Base-by-base conservation (phyloP, 176 grass and related monocot species). In the Neostapfia colusana region DNA sequence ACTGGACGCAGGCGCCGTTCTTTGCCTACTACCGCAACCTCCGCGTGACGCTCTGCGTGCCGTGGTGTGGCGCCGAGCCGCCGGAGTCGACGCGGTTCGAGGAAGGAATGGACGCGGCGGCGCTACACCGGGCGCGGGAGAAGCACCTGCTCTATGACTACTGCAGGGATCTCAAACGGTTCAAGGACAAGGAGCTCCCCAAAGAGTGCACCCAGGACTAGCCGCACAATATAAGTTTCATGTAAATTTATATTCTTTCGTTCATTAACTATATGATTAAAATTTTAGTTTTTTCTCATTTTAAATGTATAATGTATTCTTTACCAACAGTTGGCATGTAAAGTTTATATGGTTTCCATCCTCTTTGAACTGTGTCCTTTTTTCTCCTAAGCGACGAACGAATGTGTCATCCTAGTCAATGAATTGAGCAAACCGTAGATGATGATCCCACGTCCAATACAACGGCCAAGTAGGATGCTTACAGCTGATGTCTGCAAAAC, bases 1-100 rank as follows among this genome's bases (percentile, higher is more conserved):
- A 97, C 76, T 97, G 84, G 85, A 48, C 37, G 11, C 45, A 2
- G 8, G 65, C 79, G 38, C 85, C 85, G 0, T 86, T 86, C 85
- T 64, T 57, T 28, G 85, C 85, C 8, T 71, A 77, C 73, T 86
- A 86, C 65, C 79, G 85, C 26, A 64, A 76, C 56, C 18, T 82
- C 36, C 65, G 65, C 0, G 85, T 72, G 10, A 65, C 79, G 38
- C 67, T 57, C 36, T 82, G 78, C 73, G n/a, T 15, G 38, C 72
- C 79, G 16, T 77, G 27, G 85, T 87, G 85, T 66, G 59, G 45
- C 27, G 85, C 76, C 21, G 79, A 72, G 79, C 65, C 78, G 12
- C 49, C 76, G 15, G 83, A 31, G 69, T 79, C 83, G 39, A 2
- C 27, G 28, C 55, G 20, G 68, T 85, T 85, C 60, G 76, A 85